Evolutionary conservation across 2,329 filamentous ascomycete genomes (phyloP).

Genomic region (Exophiala spinifera): DNA sequence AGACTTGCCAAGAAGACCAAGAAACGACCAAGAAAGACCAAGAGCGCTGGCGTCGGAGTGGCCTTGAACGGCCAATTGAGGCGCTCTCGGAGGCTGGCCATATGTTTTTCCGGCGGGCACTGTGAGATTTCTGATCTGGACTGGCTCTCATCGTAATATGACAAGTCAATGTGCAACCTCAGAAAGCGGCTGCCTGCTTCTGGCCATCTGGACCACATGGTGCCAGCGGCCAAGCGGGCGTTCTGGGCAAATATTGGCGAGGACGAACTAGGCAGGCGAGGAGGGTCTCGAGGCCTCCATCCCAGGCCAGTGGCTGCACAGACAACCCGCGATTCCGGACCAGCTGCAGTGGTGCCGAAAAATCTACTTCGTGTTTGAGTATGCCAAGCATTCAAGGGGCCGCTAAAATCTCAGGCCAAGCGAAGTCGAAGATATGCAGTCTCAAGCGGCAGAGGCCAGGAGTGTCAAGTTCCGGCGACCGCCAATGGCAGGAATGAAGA

Average conservation of each 20-base stretch:
- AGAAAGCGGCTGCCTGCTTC: background rate
- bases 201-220: background rate
- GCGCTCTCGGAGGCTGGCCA: background rate
- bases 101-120: background rate
- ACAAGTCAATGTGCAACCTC: background rate
- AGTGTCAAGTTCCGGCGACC: too few relatives aligned
- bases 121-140: background rate
- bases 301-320: too few relatives aligned
- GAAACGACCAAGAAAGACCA: constrained; percentile 19
- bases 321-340: background rate
- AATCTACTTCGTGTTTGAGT: background rate
- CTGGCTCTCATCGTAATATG: background rate
- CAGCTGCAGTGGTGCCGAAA: background rate
- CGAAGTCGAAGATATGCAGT: too few relatives aligned
- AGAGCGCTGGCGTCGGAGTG: constrained; percentile 11
- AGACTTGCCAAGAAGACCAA: constrained; percentile 15
- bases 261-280: too few relatives aligned
- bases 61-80: background rate
- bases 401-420: background rate
- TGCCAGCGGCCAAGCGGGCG: too few relatives aligned
- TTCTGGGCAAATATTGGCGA: too few relatives aligned
- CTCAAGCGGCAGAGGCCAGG: too few relatives aligned
- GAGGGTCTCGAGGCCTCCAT: background rate
- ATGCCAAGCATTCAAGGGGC: constrained; percentile 1
- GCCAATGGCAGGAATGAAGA: background rate